phyloP scores from a whole-genome alignment of 164 flowering plant species.

The Tetracentron sinense region DNA sequence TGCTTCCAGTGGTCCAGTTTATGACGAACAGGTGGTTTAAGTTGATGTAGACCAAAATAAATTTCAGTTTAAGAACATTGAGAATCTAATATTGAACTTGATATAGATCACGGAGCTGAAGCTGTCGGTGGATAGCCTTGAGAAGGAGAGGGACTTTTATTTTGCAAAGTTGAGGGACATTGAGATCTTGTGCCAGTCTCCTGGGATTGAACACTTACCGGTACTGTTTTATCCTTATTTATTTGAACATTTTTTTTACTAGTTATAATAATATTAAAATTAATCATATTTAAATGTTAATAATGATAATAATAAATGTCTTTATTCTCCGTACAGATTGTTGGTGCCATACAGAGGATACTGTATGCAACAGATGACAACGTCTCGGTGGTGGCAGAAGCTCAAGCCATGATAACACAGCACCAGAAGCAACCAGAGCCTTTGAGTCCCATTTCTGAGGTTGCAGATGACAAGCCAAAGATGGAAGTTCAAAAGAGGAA shows the following conservation, averaged over 20 bases:
- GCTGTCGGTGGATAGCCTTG: slow-evolving; percentile 60
- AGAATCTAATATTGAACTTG: neutral
- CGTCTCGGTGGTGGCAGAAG: slow-evolving; percentile 54
- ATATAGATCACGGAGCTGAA: slow-evolving; percentile 72
- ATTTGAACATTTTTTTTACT: too few relatives aligned
- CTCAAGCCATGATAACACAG: slow-evolving; percentile 43
- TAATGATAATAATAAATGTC: neutral
- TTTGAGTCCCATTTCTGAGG: slow-evolving; percentile 43
- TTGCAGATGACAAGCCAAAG: slow-evolving; percentile 28
- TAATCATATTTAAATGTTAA: too few relatives aligned
- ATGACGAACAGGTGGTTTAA: slow-evolving; percentile 50
- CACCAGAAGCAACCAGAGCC: slow-evolving; percentile 22
- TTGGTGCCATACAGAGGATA: slow-evolving; percentile 53
- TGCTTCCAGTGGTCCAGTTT: slow-evolving; percentile 34
- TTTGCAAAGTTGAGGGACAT: slow-evolving; percentile 64
- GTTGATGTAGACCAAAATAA: neutral
- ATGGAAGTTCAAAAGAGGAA: slow-evolving; percentile 47
- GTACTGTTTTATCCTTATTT: slow-evolving; percentile 21
- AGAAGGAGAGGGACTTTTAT: slow-evolving; percentile 76
- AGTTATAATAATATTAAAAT: too few relatives aligned
- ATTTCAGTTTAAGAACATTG: neutral
- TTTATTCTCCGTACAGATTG: slow-evolving; percentile 34
- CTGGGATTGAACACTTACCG: slow-evolving; percentile 43
- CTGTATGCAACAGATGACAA: slow-evolving; percentile 58
- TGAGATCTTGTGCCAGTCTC: slow-evolving; percentile 67